Evolutionary conservation across 1,284 basidiomycete genomes (phyloP).

Genomic region (Pholiota adiposa): DNA sequence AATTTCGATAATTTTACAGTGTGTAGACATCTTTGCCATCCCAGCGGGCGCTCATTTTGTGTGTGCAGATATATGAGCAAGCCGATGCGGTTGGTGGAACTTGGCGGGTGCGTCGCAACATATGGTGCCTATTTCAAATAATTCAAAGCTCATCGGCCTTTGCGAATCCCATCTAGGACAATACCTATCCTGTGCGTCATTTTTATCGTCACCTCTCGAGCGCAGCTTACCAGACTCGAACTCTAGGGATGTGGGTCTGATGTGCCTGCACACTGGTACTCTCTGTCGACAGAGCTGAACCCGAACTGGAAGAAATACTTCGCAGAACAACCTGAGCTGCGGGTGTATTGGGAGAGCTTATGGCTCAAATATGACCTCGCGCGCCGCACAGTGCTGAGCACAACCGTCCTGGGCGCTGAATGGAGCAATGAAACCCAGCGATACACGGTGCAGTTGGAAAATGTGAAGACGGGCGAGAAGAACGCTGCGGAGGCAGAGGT

Average conservation of each 20-base stretch:
- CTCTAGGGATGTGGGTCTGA: constrained; percentile 57
- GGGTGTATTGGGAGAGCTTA: constrained; percentile 52
- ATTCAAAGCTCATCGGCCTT: not conserved
- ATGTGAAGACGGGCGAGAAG: constrained; percentile 35
- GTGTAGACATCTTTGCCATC: constrained; percentile 18
- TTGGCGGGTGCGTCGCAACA: constrained; percentile 45
- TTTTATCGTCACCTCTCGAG: not conserved
- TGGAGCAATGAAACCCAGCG: constrained; percentile 48
- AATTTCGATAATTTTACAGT: constrained; percentile 51
- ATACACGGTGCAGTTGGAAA: constrained; percentile 44
- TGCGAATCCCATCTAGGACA: constrained; percentile 37
- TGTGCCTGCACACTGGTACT: constrained; percentile 58
- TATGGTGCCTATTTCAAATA: not conserved
- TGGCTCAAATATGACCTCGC: constrained; percentile 46
- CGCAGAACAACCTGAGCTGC: constrained; percentile 52
- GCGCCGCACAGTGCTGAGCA: constrained; percentile 45
- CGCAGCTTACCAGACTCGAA: not conserved
- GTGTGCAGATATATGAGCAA: constrained; percentile 54
- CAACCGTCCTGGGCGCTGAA: constrained; percentile 42
- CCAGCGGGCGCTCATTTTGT: not conserved
- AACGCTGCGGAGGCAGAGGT: constrained; percentile 41
- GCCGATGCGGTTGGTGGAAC: constrained; percentile 51
- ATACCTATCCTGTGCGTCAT: constrained; percentile 45
- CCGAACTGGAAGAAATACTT: constrained; percentile 52
- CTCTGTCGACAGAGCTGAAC: constrained; percentile 57